Evolutionary conservation across 2,329 filamentous ascomycete genomes (phyloP), one percentile per base, ranked within the genome.

Genomic region (Alternaria brassicae): DNA sequence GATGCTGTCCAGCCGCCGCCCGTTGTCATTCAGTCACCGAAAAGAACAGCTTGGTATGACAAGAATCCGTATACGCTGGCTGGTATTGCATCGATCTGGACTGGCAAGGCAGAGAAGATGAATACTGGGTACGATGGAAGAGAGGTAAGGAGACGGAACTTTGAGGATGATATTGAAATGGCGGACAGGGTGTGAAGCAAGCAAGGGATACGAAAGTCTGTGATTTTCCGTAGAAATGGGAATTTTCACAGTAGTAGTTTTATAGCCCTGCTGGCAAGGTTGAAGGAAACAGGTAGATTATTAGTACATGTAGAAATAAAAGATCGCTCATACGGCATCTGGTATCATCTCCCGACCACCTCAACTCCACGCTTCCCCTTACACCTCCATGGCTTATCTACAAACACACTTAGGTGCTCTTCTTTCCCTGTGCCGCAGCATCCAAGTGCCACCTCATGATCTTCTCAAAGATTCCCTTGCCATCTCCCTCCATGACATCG

Each of bases 381-480:
- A n/a, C 10, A 6, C 25, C 3, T 27, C 36, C 21, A 45, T 21
- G 32, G 1, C 1, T 19, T 8, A 0, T 48, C 28, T 25, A 8
- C 1, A 15, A 32, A 6, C 37, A 12, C 34, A 15, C 10, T 55
- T 15, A 58, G 6, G 42, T 44, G 25, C 27, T 47, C 56, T 55
- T 58, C 30, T 41, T 52, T 2, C 32, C 44, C 37, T 57, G 52
- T 6, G 48, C 54, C 30, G 48, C 47, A 19, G 47, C 55, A 25
- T 86, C 81, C 72, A 96, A 75, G 81, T 96, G 91, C 93, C 93
- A 97, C 70, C 85, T 85, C 79, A 96, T 92, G 12, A 96, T 83
- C 77, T 91, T 91, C 70, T 85, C 81, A 66, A 94, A 96, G 15
- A 91, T 82, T 10, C 84, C 85, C 83, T 96, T 97, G 9, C 86